phyloP scores from a whole-genome alignment of 2,329 filamentous ascomycete species.

The Aspergillus sp. region DNA sequence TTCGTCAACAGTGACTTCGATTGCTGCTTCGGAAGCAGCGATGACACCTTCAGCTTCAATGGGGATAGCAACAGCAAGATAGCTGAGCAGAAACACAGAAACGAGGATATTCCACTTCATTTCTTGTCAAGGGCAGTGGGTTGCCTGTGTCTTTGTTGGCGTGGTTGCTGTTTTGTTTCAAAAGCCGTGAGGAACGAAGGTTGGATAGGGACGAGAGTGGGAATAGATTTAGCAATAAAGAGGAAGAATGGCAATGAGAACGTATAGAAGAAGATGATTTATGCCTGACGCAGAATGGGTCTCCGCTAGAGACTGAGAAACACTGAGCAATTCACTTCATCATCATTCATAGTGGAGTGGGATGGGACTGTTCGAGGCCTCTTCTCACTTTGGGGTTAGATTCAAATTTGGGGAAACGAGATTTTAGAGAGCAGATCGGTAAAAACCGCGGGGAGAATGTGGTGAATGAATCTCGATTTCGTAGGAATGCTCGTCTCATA shows the following conservation, averaged over 20 bases:
- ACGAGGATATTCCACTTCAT: constrained; percentile 21
- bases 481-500: constrained; percentile 2
- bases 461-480: not conserved
- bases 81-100: constrained; percentile 21
- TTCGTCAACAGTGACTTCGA: constrained; percentile 57
- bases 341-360: not conserved
- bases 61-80: constrained; percentile 22
- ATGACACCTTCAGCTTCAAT: constrained; percentile 38
- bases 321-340: not conserved
- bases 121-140: not conserved
- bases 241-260: not conserved
- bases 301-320: not conserved
- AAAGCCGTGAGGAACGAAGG: not conserved
- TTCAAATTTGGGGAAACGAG: not conserved
- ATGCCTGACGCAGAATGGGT: not conserved
- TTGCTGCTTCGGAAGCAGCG: constrained; percentile 24
- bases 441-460: not conserved
- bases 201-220: not conserved
- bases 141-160: not conserved
- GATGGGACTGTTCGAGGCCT: not conserved
- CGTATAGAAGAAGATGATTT: not conserved
- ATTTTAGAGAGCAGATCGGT: not conserved
- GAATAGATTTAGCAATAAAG: not conserved
- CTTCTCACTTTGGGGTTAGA: not conserved
- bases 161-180: not conserved